Evolutionary conservation across 2,329 filamentous ascomycete genomes (phyloP).

Genomic region (Coniochaeta ligniaria): DNA sequence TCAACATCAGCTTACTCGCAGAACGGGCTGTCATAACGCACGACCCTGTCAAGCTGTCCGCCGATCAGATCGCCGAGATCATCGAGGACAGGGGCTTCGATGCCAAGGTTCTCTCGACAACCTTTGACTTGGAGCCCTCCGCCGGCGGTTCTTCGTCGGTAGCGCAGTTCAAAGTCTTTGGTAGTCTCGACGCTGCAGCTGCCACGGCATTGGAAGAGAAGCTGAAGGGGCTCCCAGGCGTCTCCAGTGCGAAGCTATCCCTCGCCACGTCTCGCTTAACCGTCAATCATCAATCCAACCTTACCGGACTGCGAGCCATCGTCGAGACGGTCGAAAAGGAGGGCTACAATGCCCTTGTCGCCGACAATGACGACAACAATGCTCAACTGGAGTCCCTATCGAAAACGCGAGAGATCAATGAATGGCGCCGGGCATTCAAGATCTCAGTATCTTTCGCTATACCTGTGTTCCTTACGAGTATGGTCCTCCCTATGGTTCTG

Average conservation of each 20-base stretch:
- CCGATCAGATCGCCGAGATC: slow-evolving; percentile 69
- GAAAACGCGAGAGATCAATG: slow-evolving; percentile 92
- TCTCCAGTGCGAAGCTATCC: slow-evolving; percentile 67
- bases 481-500: slow-evolving; percentile 85
- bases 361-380: slow-evolving; percentile 91
- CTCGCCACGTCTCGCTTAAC: slow-evolving; percentile 67
- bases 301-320: slow-evolving; percentile 72
- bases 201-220: slow-evolving; percentile 65
- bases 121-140: slow-evolving; percentile 50
- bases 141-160: slow-evolving; percentile 42
- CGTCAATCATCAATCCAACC: slow-evolving; percentile 63
- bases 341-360: slow-evolving; percentile 82
- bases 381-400: slow-evolving; percentile 92
- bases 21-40: slow-evolving; percentile 87
- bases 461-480: slow-evolving; percentile 86
- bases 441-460: slow-evolving; percentile 75
- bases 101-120: slow-evolving; percentile 72
- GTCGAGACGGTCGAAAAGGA: slow-evolving; percentile 76
- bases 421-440: slow-evolving; percentile 79
- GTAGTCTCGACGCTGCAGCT: slow-evolving; percentile 63
- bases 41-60: slow-evolving; percentile 61
- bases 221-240: slow-evolving; percentile 59
- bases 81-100: slow-evolving; percentile 91
- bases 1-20: slow-evolving; percentile 91
- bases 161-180: slow-evolving; percentile 78